Conservation (phyloP, 768 basidiomycete genomes). For the Mrakia frigida region DNA sequence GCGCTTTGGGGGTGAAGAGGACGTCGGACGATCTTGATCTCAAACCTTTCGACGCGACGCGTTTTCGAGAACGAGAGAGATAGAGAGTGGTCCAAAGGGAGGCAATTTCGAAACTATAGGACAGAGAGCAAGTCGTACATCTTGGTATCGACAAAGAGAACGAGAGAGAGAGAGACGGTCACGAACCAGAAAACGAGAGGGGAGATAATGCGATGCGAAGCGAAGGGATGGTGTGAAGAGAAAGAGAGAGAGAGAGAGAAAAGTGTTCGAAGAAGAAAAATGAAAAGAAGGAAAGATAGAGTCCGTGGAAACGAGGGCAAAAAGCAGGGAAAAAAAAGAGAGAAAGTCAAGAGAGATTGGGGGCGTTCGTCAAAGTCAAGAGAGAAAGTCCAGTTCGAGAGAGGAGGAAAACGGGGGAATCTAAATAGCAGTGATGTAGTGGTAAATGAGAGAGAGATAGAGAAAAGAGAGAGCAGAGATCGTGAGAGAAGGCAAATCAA, state of each 20-base stretch:
- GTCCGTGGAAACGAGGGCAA: no score
- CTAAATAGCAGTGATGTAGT: neutral
- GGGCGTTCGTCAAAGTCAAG: neutral
- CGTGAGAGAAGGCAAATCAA: neutral
- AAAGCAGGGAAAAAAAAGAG: no score
- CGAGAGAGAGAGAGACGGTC: neutral
- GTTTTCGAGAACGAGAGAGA: neutral
- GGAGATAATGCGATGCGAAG: conserved; percentile 8
- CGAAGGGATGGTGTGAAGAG: conserved; percentile 6
- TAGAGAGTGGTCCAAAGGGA: no score
- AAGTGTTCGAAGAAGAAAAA: no score
- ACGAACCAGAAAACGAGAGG: neutral
- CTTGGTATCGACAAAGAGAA: neutral
- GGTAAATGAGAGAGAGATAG: neutral
- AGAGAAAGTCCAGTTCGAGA: neutral
- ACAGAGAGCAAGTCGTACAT: no score
- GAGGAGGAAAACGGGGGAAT: neutral
- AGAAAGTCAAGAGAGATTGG: no score
- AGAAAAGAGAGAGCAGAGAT: neutral
- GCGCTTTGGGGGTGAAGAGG: neutral
- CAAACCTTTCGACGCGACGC: neutral
- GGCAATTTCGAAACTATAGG: no score
- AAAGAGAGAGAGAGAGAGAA: neutral
- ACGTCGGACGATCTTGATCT: no score
- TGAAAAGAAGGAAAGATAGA: neutral